Evolutionary conservation across 495 filamentous ascomycete genomes (phyloP).

Genomic region (Tuber borchii): DNA sequence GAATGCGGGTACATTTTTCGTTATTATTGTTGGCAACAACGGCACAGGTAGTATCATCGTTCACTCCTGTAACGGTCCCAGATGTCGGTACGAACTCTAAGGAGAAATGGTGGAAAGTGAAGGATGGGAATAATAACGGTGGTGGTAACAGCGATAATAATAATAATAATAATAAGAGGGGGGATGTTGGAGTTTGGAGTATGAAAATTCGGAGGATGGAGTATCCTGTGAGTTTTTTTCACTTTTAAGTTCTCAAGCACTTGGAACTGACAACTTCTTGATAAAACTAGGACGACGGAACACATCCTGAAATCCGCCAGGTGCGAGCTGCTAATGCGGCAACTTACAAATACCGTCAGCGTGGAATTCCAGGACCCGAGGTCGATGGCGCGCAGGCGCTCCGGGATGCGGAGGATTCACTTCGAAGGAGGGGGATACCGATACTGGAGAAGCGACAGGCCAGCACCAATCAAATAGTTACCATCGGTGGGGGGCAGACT

Average conservation of each 20-base stretch:
- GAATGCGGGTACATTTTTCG: slow-evolving; percentile 3
- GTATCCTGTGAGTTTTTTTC: slow-evolving; percentile 7
- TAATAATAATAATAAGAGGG: not conserved
- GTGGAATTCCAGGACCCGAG: slow-evolving; percentile 26
- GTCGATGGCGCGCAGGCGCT: slow-evolving; percentile 32
- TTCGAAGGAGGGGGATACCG: slow-evolving; percentile 22
- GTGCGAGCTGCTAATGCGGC: slow-evolving; percentile 31
- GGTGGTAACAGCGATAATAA: slow-evolving; percentile 3
- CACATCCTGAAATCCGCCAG: slow-evolving; percentile 31
- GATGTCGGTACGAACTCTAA: not conserved
- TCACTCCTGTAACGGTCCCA: slow-evolving; percentile 15
- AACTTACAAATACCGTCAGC: slow-evolving; percentile 29
- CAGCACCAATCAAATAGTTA: slow-evolving; percentile 8
- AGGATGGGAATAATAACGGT: slow-evolving; percentile 18
- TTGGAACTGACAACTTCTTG: slow-evolving; percentile 13
- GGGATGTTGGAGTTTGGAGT: slow-evolving; percentile 11
- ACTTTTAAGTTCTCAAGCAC: slow-evolving; percentile 5
- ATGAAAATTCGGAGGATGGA: slow-evolving; percentile 16
- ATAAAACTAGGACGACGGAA: slow-evolving; percentile 18
- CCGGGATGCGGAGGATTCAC: slow-evolving; percentile 23
- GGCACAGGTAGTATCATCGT: slow-evolving; percentile 21
- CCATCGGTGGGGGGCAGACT: slow-evolving; percentile 12
- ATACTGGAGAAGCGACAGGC: slow-evolving; percentile 15
- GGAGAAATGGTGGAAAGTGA: not conserved
- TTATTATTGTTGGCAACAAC: slow-evolving; percentile 5